Evolutionary conservation across 164 flowering plant genomes (phyloP).

Genomic region (Brasenia schreberi): DNA sequence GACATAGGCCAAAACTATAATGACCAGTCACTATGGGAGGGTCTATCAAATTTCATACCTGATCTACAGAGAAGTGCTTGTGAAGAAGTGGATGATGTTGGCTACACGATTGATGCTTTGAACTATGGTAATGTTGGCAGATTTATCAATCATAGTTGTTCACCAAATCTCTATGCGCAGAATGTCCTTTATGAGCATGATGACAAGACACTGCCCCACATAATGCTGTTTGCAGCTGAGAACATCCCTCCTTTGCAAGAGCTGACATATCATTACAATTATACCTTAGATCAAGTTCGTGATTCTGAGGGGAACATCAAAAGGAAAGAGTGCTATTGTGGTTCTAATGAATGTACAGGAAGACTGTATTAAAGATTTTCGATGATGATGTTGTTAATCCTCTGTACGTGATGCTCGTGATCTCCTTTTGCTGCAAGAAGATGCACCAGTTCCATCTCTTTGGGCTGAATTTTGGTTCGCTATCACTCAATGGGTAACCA

Average conservation of each 20-base stretch:
- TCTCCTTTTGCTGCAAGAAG: no score
- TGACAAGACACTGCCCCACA: slow-evolving; percentile 69
- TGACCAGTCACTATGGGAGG: slow-evolving; percentile 22
- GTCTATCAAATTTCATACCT: slow-evolving; percentile 24
- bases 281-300: slow-evolving; percentile 44
- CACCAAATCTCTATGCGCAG: slow-evolving; percentile 88
- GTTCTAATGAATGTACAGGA: slow-evolving; percentile 71
- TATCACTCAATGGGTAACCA: no score
- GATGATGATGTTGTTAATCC: no score
- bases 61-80: slow-evolving; percentile 13
- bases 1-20: slow-evolving; percentile 36
- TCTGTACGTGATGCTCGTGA: no score
- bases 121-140: slow-evolving; percentile 62
- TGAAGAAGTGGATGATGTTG: slow-evolving; percentile 29
- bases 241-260: slow-evolving; percentile 83
- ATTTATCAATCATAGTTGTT: slow-evolving; percentile 85
- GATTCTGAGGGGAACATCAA: slow-evolving; percentile 38
- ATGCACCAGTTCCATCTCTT: no score
- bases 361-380: slow-evolving; percentile 44
- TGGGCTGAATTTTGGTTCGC: no score
- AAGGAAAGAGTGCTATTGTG: slow-evolving; percentile 63
- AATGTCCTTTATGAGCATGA: slow-evolving; percentile 76
- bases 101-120: slow-evolving; percentile 76
- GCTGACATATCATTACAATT: slow-evolving; percentile 76
- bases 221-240: slow-evolving; percentile 85